Base-by-base conservation (phyloP, 768 basidiomycete genomes). In the Auricularia sp. region DNA sequence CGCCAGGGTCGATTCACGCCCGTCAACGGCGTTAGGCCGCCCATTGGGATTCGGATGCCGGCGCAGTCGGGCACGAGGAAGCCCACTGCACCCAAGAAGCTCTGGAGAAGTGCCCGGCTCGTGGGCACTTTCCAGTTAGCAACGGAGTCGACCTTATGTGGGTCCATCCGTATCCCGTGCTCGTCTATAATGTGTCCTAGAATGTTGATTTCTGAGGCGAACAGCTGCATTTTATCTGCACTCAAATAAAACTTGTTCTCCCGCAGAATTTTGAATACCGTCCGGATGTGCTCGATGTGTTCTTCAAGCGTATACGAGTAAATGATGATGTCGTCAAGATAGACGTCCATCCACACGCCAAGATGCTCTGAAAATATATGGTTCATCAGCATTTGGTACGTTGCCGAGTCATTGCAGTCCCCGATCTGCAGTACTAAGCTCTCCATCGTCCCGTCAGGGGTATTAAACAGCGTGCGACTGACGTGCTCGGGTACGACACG, bases 21-120 rank as follows among this genome's bases (percentile, higher is more conserved):
- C 1, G 71, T 70, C 0, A 72, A 36, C 33, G 67, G 64, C 0
- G 67, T 65, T 0, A 81, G 67, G 0, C 76, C 63, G 2, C 72
- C 75, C 75, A 81, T 78, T 2, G 79, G 78, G 1, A 80, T 75
- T 0, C 75, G 68, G 1, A 81, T 66, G 0, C 67, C 67, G 0
- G 68, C 65, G 1, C 75, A 69, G 36, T 78, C 77, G 58, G 74
- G 72, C 0, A 78, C 75, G 0, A 77, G 67, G 64, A 73, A 80
- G 1, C 77, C 75, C 0, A 77, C 79, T 0, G 75, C 67, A 0
- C 79, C 77, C 0, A 77, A 61, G 66, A 80, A 79, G 2, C 73
- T 71, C 1, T 58, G 63, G n/a, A 78, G 58, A 3, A 76, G 63
- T 73, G 76, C 36, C 72, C 67, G 64, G 54, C 61, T 70, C 0